Base-by-base conservation (phyloP, 768 basidiomycete genomes). In the Macrolepiota albuminosa region DNA sequence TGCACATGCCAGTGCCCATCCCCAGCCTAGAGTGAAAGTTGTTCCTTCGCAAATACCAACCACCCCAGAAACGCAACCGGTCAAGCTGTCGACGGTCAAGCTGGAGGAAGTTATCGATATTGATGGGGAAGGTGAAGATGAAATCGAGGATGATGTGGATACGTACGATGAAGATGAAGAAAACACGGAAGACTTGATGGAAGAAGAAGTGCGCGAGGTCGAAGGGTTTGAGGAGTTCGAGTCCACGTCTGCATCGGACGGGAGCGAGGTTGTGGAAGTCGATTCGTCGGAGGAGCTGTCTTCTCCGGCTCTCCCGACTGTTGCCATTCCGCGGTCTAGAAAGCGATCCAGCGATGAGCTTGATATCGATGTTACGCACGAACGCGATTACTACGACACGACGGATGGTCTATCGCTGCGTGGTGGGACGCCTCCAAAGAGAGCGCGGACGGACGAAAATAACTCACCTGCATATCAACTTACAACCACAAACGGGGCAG, bases 1-100 rank as follows among this genome's bases (percentile, higher is more conserved):
- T 51, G 82, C 81, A 6, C 84, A 82, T 59, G 75, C 78, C 33
- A 73, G 29, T 6, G 24, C 53, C 29, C 53, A 54, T 37, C 58
- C 52, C 33, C 48, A 48, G 16, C 39, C 31, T 24, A 43, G n/a
- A 53, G 57, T 11, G 7, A 58, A 52, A 26, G 42, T 52, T n/a
- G 49, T 56, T 5, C 48, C 60, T 26, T 34, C 59, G 6, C 63
- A 56, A 45, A 29, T 37, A 43, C 49, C 61, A 37, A 33, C 56
- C 18, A 29, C 64, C 6, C 54, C 51, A 31, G 37, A 37, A n/a
- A n/a, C 46, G 33, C 51, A 48, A 26, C 40, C 60, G 2, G 49
- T 57, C 42, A 49, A 40, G 16, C 37, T 56, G 26, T 24, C 56
- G 26, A 59, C 59, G 13, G 59, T 64, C 53, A 58, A 54, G 39